Evolutionary conservation across 1,284 basidiomycete genomes (phyloP).

Genomic region (Abortiporus biennis): DNA sequence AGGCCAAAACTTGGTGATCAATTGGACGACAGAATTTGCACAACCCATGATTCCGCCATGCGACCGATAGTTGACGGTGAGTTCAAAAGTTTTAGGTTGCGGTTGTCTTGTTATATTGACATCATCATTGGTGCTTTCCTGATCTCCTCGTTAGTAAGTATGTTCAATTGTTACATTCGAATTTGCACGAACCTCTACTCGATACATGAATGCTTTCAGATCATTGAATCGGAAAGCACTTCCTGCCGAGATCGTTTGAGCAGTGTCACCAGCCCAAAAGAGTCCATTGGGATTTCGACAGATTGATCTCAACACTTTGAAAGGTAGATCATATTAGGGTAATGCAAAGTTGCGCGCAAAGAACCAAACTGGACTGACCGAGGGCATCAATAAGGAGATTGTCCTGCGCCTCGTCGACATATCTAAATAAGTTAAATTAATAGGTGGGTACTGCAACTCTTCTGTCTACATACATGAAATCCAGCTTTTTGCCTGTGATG

Average conservation of each 20-base stretch:
- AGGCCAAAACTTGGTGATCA: conserved; percentile 59
- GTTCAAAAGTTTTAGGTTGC: conserved; percentile 38
- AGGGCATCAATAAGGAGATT: conserved; percentile 62
- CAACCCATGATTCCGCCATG: conserved; percentile 61
- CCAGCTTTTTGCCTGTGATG: conserved; percentile 37
- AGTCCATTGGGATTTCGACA: conserved; percentile 60
- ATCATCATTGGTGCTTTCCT: neutral
- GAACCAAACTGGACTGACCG: conserved; percentile 38
- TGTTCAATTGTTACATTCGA: conserved; percentile 11
- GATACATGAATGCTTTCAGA: conserved; percentile 57
- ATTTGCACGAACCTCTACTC: conserved; percentile 40
- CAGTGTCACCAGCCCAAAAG: conserved; percentile 78
- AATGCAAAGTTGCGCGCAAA: neutral
- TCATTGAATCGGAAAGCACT: conserved; percentile 70
- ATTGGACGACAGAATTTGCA: conserved; percentile 54
- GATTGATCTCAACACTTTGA: conserved; percentile 51
- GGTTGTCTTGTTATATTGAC: neutral
- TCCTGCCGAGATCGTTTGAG: conserved; percentile 68
- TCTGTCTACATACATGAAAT: conserved; percentile 50
- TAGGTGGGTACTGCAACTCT: neutral
- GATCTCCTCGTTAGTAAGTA: conserved; percentile 1
- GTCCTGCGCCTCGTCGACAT: conserved; percentile 71
- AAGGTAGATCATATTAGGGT: neutral
- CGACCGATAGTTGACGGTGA: conserved; percentile 62
- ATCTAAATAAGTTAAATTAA: conserved; percentile 33